Evolutionary conservation across 106 monocot species (phyloP), one percentile per base, ranked within the genome.

Genomic region (Chionographis japonica): DNA sequence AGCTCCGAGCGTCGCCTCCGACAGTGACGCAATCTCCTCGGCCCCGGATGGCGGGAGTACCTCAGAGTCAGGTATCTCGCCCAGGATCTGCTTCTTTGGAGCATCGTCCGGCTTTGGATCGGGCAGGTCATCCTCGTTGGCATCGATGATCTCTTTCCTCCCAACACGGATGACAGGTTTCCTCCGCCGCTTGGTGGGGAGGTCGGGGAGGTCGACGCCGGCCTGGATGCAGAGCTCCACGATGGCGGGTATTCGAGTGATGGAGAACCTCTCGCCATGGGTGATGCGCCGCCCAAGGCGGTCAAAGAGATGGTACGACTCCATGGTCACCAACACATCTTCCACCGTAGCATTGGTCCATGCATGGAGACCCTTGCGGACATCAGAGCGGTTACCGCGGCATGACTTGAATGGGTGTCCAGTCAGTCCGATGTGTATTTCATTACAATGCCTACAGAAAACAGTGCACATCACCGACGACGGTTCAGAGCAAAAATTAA

Each of bases 201-300:
- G 68, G 39, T 79, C 92, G 8, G 89, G 87, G 11, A 98, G 84
- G 72, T 98, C 90, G 7, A 93, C 92, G 14, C 97, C 97, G 57
- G 92, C 92, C 67, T 98, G 97, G 75, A 98, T 79, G 72, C 92
- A 98, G 9, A 98, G 87, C 68, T 98, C 97, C 18, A 87, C 68
- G 19, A 98, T 40, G 20, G 97, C 86, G 18, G 97, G 87, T 62
- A 90, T 62, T 18, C 90, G 82, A 0, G 89, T 85, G 19, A 83
- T 68, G n/a, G 83, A 74, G 64, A 93, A 93, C 50, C 97, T 80
- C 78, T 98, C 87, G 7, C 75, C 74, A 67, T 98, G 97, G 18
- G 84, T n/a, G 40, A 93, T 85, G 9, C 97, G 92, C 27, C 27
- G 85, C 5, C 97, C 92, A 19, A 98, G 83, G 40, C 92, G 97